phyloP scores from a whole-genome alignment of 192 early-diverging fungal species.

The Mortierella claussenii region DNA sequence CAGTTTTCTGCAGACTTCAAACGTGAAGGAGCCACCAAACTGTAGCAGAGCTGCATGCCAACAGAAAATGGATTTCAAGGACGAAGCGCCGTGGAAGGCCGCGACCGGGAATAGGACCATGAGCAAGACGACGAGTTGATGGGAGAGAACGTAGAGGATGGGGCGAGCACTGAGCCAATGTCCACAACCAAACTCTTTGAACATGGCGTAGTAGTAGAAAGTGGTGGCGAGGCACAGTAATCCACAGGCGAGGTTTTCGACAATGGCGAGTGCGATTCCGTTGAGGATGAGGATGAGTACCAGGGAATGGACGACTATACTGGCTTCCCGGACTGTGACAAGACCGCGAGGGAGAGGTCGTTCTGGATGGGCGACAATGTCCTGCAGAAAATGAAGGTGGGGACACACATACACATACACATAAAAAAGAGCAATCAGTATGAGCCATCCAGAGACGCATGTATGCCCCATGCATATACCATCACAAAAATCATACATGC shows the following conservation, averaged over 20 bases:
- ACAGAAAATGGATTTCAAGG: constrained; percentile 28
- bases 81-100: constrained; percentile 37
- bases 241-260: constrained; percentile 50
- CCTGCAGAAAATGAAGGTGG: too few relatives aligned
- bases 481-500: not conserved
- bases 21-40: constrained; percentile 46
- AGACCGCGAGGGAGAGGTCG: constrained; percentile 45
- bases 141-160: constrained; percentile 47
- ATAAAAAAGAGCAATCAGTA: too few relatives aligned
- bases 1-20: constrained; percentile 48
- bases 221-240: constrained; percentile 49
- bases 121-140: constrained; percentile 44
- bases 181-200: constrained; percentile 52
- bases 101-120: constrained; percentile 49
- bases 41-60: constrained; percentile 48
- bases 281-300: constrained; percentile 38
- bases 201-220: constrained; percentile 50
- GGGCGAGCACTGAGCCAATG: constrained; percentile 52
- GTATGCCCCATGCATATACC: too few relatives aligned
- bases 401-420: too few relatives aligned
- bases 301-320: constrained; percentile 31
- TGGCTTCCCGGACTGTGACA: constrained; percentile 44
- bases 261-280: constrained; percentile 31
- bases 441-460: too few relatives aligned
- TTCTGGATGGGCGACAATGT: constrained; percentile 50